phyloP scores from a whole-genome alignment of 2,329 filamentous ascomycete genomes.

The Colletotrichum scovillei region DNA sequence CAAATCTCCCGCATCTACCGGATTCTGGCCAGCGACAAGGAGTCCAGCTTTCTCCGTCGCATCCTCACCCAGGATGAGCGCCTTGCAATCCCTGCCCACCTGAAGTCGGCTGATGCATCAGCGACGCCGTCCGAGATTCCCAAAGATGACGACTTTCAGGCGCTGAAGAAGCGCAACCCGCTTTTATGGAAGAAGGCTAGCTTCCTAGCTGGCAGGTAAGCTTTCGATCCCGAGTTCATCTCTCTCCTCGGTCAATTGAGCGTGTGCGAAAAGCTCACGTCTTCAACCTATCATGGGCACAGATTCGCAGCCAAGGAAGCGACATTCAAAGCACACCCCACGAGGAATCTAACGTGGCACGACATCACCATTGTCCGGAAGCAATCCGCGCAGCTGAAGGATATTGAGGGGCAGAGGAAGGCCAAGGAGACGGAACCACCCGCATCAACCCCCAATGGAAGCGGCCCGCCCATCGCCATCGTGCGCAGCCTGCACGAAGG shows the following conservation, averaged over 20 bases:
- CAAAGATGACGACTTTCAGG: conserved; percentile 7
- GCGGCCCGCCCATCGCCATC: conserved; percentile 58
- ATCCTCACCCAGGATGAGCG: conserved; percentile 59
- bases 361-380: conserved; percentile 61
- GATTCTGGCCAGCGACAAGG: conserved; percentile 61
- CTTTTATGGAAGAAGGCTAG: conserved; percentile 50
- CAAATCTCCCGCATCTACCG: conserved; percentile 72
- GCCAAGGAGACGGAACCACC: conserved; percentile 32
- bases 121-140: too few species aligned
- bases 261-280: background rate
- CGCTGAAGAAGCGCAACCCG: conserved; percentile 33
- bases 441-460: conserved; percentile 37
- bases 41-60: conserved; percentile 58
- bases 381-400: conserved; percentile 9
- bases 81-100: conserved; percentile 25
- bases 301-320: conserved; percentile 82
- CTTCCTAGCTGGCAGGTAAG: conserved; percentile 59
- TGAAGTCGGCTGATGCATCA: conserved; percentile 4
- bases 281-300: background rate
- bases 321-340: conserved; percentile 75
- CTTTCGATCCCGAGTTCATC: background rate
- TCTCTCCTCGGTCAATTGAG: background rate
- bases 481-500: conserved; percentile 46
- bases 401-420: background rate
- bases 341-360: conserved; percentile 69